Conservation (phyloP, 2,329 filamentous ascomycete genomes). For the Hypoxylon sp. region DNA sequence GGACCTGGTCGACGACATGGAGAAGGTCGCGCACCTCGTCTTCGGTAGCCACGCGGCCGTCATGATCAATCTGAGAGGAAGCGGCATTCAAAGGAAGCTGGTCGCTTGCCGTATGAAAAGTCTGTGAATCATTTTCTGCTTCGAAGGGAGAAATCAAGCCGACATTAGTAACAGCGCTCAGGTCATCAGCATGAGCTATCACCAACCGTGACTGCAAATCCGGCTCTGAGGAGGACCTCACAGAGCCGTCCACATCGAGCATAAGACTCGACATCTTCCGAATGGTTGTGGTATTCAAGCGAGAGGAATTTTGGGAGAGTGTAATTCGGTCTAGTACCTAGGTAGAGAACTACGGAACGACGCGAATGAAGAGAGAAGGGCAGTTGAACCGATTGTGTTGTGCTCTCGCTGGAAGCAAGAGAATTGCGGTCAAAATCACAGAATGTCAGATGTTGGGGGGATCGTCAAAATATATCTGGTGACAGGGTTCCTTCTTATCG, state of each 20-base stretch:
- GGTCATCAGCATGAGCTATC: constrained; percentile 22
- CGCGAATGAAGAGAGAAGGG: not conserved
- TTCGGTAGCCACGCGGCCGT: constrained; percentile 35
- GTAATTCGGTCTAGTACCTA: not conserved
- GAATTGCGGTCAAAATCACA: not conserved
- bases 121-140: constrained; percentile 21
- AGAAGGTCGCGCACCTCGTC: constrained; percentile 35
- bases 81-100: constrained; percentile 7
- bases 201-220: constrained; percentile 30
- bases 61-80: constrained; percentile 4
- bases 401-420: not conserved
- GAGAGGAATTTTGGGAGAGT: not conserved
- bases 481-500: not conserved
- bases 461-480: not conserved
- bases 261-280: constrained; percentile 25
- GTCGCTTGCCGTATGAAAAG: constrained; percentile 6
- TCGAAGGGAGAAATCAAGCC: constrained; percentile 28
- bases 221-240: constrained; percentile 2
- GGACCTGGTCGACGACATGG: constrained; percentile 33
- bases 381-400: not conserved
- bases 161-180: constrained; percentile 26
- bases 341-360: not conserved
- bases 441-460: not conserved
- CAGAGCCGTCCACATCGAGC: constrained; percentile 15
- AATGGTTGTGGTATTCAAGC: constrained; percentile 1